Percentiles rank a stretch among this genome's conserved stretches.
phyloP scores from a whole-genome alignment of 768 basidiomycete species.

The Leucosporidium yakuticum region DNA sequence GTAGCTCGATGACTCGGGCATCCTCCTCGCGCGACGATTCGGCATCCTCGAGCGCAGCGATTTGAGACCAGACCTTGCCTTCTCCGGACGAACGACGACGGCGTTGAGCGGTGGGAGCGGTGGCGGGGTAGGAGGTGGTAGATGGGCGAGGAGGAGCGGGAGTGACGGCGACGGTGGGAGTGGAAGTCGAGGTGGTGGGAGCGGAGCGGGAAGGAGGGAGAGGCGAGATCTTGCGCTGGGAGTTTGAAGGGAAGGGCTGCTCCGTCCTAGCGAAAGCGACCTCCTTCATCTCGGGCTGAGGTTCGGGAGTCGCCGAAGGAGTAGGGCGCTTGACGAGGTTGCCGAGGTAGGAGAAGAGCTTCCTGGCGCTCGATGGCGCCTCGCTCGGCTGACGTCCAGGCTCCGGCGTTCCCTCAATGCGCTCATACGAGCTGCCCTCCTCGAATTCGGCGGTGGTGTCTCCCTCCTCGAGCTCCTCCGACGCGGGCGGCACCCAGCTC shows the following conservation, averaged over 20 bases:
- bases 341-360: slow-evolving; percentile 28
- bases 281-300: slow-evolving; percentile 19
- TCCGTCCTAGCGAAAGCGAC: not conserved
- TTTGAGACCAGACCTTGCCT: slow-evolving; percentile 16
- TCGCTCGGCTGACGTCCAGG: slow-evolving; percentile 1
- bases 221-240: slow-evolving; percentile 18
- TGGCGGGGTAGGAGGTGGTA: slow-evolving; percentile 4
- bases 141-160: not conserved
- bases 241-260: slow-evolving; percentile 13
- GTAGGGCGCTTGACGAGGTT: slow-evolving; percentile 23
- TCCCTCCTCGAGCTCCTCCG: not conserved
- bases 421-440: too few relatives aligned
- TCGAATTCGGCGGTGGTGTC: too few relatives aligned
- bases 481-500: not conserved
- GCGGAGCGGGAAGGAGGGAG: slow-evolving; percentile 12
- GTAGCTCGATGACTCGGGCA: slow-evolving; percentile 19
- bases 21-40: slow-evolving; percentile 30
- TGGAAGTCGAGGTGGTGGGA: not conserved
- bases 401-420: not conserved
- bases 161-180: not conserved
- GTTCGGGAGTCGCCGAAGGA: not conserved
- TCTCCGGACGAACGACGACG: not conserved
- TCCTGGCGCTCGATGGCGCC: slow-evolving; percentile 8
- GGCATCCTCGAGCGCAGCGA: slow-evolving; percentile 28
- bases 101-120: not conserved